Evolutionary conservation across 2,329 filamentous ascomycete genomes (phyloP).

Genomic region (Dactylellina haptotyla): DNA sequence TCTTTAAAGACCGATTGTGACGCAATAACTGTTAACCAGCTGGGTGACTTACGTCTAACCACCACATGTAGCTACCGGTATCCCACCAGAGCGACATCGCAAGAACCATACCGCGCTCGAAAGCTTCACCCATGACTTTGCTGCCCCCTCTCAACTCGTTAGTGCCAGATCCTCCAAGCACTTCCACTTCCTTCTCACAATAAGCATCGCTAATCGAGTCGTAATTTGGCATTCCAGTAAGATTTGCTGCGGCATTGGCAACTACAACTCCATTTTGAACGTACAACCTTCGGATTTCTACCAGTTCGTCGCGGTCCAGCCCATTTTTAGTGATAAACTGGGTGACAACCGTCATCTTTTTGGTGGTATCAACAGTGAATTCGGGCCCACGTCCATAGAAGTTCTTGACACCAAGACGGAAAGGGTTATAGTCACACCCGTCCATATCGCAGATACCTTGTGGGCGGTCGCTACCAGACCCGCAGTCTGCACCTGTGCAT

Average conservation of each 20-base stretch:
- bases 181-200: conserved; percentile 56
- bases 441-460: conserved; percentile 63
- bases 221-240: conserved; percentile 59
- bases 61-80: conserved; percentile 67
- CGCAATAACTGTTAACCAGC: neutral
- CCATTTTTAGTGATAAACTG: conserved; percentile 64
- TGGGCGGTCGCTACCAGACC: conserved; percentile 63
- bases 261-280: conserved; percentile 66
- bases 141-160: conserved; percentile 35
- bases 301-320: conserved; percentile 61
- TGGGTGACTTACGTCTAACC: conserved; percentile 64
- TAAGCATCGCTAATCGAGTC: conserved; percentile 61
- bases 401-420: conserved; percentile 59
- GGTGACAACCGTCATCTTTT: conserved; percentile 66
- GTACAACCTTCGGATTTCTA: conserved; percentile 66
- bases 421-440: conserved; percentile 65
- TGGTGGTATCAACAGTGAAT: conserved; percentile 62
- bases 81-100: conserved; percentile 69
- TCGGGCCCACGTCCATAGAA: conserved; percentile 56
- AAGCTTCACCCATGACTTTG: conserved; percentile 58
- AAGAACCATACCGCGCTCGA: conserved; percentile 64
- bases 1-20: neutral
- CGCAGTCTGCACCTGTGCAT: conserved; percentile 67
- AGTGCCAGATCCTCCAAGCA: conserved; percentile 29
- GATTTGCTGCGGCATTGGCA: conserved; percentile 62